Evolutionary conservation across 2,329 filamentous ascomycete genomes (phyloP).

Genomic region (Ophiostoma himal-ulmi): DNA sequence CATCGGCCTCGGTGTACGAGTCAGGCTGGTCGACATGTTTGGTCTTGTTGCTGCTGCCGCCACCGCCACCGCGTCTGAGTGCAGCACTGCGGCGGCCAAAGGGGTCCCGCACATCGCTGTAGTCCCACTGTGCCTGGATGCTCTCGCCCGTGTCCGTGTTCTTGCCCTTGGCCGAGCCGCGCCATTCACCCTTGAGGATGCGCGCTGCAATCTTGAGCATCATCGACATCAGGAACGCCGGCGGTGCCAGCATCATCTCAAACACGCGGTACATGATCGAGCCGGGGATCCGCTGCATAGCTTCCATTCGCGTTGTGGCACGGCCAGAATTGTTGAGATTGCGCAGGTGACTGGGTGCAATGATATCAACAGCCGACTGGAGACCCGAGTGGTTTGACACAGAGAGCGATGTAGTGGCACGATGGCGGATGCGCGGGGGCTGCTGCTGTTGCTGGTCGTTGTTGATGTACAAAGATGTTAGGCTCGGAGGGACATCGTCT

Average conservation of each 20-base stretch:
- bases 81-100: slow-evolving; percentile 19
- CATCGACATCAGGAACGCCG: slow-evolving; percentile 67
- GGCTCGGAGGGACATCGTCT: slow-evolving; percentile 19
- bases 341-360: slow-evolving; percentile 37
- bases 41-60: neutral
- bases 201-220: slow-evolving; percentile 77
- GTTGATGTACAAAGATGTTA: slow-evolving; percentile 23
- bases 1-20: slow-evolving; percentile 23
- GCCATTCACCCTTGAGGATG: slow-evolving; percentile 61
- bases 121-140: slow-evolving; percentile 57
- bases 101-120: slow-evolving; percentile 43
- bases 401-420: slow-evolving; percentile 48
- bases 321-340: slow-evolving; percentile 21
- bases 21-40: neutral
- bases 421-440: slow-evolving; percentile 43
- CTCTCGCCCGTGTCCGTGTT: slow-evolving; percentile 48
- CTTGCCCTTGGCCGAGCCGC: slow-evolving; percentile 50
- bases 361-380: slow-evolving; percentile 61
- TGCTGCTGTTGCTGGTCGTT: slow-evolving; percentile 5
- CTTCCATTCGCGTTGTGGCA: slow-evolving; percentile 38
- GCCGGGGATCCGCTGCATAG: slow-evolving; percentile 50
- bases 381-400: slow-evolving; percentile 53
- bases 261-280: slow-evolving; percentile 71
- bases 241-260: slow-evolving; percentile 72
- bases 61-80: neutral